Percentiles rank a stretch among this genome's conserved stretches.
Conservation (phyloP, 2,329 filamentous ascomycete species). For the Fusarium sp. region DNA sequence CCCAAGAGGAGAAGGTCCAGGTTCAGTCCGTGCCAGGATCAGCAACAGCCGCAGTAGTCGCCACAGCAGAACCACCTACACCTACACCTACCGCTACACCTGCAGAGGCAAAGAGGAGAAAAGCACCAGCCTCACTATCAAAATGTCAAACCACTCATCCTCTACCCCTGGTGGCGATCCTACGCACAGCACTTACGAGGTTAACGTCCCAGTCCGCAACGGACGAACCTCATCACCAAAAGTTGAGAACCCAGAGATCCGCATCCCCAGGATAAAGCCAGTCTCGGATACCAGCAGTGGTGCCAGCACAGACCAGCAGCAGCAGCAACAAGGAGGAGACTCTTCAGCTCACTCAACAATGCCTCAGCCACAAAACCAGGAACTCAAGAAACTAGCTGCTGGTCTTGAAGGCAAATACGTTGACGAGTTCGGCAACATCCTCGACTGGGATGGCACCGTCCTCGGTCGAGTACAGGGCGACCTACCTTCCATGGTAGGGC, state of each 20-base stretch:
- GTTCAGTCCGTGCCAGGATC: slow-evolving; percentile 12
- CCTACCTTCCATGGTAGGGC: slow-evolving; percentile 66
- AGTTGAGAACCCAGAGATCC: slow-evolving; percentile 43
- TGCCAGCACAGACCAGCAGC: slow-evolving; percentile 10
- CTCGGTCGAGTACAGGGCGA: slow-evolving; percentile 65
- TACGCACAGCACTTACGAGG: slow-evolving; percentile 45
- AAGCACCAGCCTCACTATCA: neutral
- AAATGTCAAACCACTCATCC: slow-evolving; percentile 22
- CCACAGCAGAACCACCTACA: slow-evolving; percentile 4
- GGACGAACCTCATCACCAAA: slow-evolving; percentile 24
- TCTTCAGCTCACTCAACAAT: neutral
- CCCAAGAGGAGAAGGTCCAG: slow-evolving; percentile 8
- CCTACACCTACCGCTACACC: neutral
- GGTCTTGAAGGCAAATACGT: slow-evolving; percentile 61
- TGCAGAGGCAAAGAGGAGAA: neutral
- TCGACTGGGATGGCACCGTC: slow-evolving; percentile 62
- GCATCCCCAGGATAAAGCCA: slow-evolving; percentile 57
- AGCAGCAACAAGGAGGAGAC: neutral
- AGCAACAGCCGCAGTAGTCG: neutral
- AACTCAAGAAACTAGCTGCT: slow-evolving; percentile 51
- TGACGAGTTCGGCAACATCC: slow-evolving; percentile 66
- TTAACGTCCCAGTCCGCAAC: slow-evolving; percentile 42
- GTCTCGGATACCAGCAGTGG: slow-evolving; percentile 44
- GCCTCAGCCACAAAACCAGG: neutral
- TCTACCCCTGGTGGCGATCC: slow-evolving; percentile 39